A percentile compares a stretch with the other conserved stretches of the same genome.
Conservation (phyloP, 768 basidiomycete genomes). For the Solioccasus polychromus region DNA sequence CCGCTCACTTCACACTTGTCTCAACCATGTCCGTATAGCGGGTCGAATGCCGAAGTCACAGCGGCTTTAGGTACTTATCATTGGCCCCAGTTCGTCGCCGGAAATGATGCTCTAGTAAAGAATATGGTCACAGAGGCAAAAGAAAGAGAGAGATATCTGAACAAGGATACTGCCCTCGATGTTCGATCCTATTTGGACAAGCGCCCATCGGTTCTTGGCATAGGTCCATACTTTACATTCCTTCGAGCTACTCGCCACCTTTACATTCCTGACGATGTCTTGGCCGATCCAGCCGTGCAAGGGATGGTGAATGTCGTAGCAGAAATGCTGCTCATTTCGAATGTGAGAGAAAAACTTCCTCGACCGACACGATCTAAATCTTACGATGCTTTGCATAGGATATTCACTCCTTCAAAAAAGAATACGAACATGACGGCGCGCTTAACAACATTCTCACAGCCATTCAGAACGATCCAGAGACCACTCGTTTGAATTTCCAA, state of each 20-base stretch:
- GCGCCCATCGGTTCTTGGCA: conserved; percentile 29
- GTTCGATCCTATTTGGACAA: conserved; percentile 27
- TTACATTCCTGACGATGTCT: conserved; percentile 22
- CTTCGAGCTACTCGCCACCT: conserved; percentile 28
- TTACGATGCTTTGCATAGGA: conserved; percentile 11
- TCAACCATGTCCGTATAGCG: conserved; percentile 8
- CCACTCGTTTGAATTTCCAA: conserved; percentile 24
- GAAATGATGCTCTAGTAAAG: conserved; percentile 18
- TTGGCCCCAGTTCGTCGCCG: conserved; percentile 26
- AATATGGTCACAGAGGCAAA: conserved; percentile 24
- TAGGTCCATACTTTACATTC: conserved; percentile 26
- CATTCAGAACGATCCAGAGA: conserved; percentile 24
- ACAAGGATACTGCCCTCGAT: conserved; percentile 9
- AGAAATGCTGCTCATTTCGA: conserved; percentile 27
- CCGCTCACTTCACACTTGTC: background rate
- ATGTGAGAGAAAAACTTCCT: conserved; percentile 8
- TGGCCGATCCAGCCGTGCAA: conserved; percentile 18
- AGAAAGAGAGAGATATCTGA: conserved; percentile 21
- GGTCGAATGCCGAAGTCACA: conserved; percentile 22
- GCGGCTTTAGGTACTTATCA: conserved; percentile 24
- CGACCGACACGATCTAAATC: background rate
- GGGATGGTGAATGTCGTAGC: conserved; percentile 27
- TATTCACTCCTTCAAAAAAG: conserved; percentile 31
- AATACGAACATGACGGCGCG: conserved; percentile 25
- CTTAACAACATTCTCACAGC: conserved; percentile 28